Evolutionary conservation across 2,329 filamentous ascomycete genomes (phyloP), one percentile per base, ranked within the genome.

Genomic region (Nemania sp.): DNA sequence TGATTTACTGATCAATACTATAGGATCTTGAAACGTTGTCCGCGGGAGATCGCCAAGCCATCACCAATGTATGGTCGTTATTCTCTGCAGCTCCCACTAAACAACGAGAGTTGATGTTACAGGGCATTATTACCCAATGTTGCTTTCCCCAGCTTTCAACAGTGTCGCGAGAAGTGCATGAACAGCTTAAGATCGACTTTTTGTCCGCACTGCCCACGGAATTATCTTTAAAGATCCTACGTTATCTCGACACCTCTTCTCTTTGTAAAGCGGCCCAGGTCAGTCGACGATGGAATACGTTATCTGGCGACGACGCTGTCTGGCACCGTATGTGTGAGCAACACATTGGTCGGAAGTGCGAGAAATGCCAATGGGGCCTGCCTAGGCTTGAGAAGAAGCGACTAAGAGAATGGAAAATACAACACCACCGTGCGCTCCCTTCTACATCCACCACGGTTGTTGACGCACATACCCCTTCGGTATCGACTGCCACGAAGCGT

Each of bases 281-380:
- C 63, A 98, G 93, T 78, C 89, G 90, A 66, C 87, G 91, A 74
- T 99, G 96, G 96, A 88, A 93, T 70, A 88, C 88, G 65, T 83
- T 99, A 47, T 95, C 96, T n/a, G 96, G 98, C 75, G 95, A 98
- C 77, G 95, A 99, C 79, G 92, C 97, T 8, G 95, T 99, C 3
- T 99, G 96, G 96, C 93, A 98, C 77, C 92, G 91, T 71, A 98
- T 98, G 94, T 99, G 96, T 78, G 94, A 97, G 64, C 92, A 94
- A 77, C 92, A 94, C 77, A 94, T 94, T 71, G 91, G 93, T 75
- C 85, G 91, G 68, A 94, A 93, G 77, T 94, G 92, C 78, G 92
- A 88, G 80, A 95, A 98, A 78, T 99, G 96, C 77, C 95, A 96
- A 26, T 98, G 94, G 93, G 96, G 96, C 2, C 81, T 99, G 68